These are phyloP conservation scores for Biancaea sappan DNA, from an alignment of 306 rosid species.

Conservation along the genomic window DNA sequence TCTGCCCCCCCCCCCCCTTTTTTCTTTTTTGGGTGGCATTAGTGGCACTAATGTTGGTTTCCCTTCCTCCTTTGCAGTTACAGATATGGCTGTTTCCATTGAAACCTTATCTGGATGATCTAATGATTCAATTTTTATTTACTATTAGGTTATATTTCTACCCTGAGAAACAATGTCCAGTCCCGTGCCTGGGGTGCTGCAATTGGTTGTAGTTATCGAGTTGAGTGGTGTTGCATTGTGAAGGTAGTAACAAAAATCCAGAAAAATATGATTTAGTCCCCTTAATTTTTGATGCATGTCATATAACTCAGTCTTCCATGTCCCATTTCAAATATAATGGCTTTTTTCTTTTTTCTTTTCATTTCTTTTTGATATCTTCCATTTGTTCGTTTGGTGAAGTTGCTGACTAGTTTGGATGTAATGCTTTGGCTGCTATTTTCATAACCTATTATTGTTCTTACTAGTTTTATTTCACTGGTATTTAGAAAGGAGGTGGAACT, in stretches of 20 bases:
- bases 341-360: not conserved
- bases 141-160: conserved; percentile 79
- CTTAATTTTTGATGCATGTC: conserved; percentile 6
- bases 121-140: conserved; percentile 27
- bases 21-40: too few relatives aligned
- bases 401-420: not conserved
- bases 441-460: conserved; percentile 8
- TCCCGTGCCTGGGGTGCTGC: conserved; percentile 99
- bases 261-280: conserved; percentile 15
- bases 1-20: too few relatives aligned
- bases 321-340: not conserved
- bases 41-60: conserved; percentile 13
- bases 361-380: not conserved
- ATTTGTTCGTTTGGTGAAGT: conserved; percentile 7
- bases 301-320: conserved; percentile 1
- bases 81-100: conserved; percentile 6
- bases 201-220: conserved; percentile 89
- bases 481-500: conserved; percentile 95
- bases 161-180: conserved; percentile 89
- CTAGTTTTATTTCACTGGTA: conserved; percentile 11
- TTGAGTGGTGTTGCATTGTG: conserved; percentile 89
- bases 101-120: conserved; percentile 29
- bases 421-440: conserved; percentile 3
- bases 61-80: conserved; percentile 20
- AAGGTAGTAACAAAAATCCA: conserved; percentile 57